Conservation (phyloP, 768 basidiomycete genomes). For the Kwoniella sp. region DNA sequence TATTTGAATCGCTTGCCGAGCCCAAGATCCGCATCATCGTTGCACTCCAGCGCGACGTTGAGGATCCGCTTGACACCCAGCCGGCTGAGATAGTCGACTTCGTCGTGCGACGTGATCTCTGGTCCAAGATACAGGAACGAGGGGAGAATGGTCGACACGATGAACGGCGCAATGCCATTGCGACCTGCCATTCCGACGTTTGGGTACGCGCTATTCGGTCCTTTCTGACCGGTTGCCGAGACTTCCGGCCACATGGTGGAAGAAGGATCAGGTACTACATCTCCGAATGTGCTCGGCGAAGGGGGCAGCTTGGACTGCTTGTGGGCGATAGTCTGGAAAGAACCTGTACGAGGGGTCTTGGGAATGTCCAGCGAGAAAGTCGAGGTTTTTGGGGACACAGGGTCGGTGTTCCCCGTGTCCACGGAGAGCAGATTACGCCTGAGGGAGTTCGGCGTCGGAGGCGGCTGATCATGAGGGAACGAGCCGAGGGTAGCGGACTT, state of each 20-base stretch:
- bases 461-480: slow-evolving; percentile 12
- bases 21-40: slow-evolving; percentile 65
- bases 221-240: too few species aligned
- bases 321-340: slow-evolving; percentile 29
- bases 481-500: slow-evolving; percentile 28
- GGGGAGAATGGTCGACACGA: slow-evolving; percentile 86
- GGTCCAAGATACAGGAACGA: slow-evolving; percentile 87
- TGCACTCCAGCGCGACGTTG: slow-evolving; percentile 87
- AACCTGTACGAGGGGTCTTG: slow-evolving; percentile 14
- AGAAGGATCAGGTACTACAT: slow-evolving; percentile 15
- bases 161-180: slow-evolving; percentile 54
- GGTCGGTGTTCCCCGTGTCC: background rate
- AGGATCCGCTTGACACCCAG: slow-evolving; percentile 81
- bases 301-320: slow-evolving; percentile 34
- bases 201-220: too few species aligned
- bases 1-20: slow-evolving; percentile 72
- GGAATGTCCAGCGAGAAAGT: slow-evolving; percentile 10
- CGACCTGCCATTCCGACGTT: too few species aligned
- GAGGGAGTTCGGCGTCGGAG: slow-evolving; percentile 4
- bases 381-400: slow-evolving; percentile 6
- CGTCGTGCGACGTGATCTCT: slow-evolving; percentile 68
- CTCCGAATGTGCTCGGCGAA: slow-evolving; percentile 33
- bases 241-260: too few species aligned
- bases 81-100: slow-evolving; percentile 67
- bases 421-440: slow-evolving; percentile 5